Base-by-base conservation (phyloP, 805 yeast genomes). In the Torulaspora quercuum region DNA sequence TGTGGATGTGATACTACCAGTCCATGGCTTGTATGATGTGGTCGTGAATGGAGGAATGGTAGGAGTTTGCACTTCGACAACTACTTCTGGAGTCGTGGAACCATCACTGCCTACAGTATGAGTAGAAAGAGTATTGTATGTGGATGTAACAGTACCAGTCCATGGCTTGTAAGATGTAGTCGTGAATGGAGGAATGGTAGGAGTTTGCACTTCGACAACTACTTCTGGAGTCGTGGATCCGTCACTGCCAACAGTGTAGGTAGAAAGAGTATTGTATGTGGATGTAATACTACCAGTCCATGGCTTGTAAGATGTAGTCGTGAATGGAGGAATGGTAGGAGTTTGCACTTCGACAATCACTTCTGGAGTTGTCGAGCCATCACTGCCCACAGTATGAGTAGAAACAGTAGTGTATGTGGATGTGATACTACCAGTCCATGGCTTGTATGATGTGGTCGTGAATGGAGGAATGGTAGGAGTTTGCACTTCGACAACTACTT, bases 401-500 rank as follows among this genome's bases (percentile, higher is more conserved):
- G n/a, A n/a, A n/a, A n/a, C n/a, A n/a, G n/a, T n/a, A n/a, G n/a
- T n/a, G n/a, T n/a, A n/a, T n/a, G n/a, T 31, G 19, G 18, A 21
- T 4, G 28, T 21, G 18, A 11, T 10, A 3, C 14, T 31, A n/a
- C 35, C 35, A 6, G 27, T 6, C 15, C 18, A 31, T 12, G 20
- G 28, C 4, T 27, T 21, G 18, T 11, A 31, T 7, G 25, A 16
- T 13, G 35, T 31, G 9, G 17, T 21, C 9, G 16, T 10, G 20
- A 12, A 14, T 13, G 31, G 17, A 14, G 17, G 16, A 7, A 23
- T 12, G 7, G 34, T 25, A n/a, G 49, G 49, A 18, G 46, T 42
- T 16, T 39, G 41, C 10, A 46, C 50, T 13, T 41, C 41, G 42
- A 30, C 29, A 32, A 44, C 36, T 6, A 37, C 28, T 11, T 37